Evolutionary conservation across 2,329 filamentous ascomycete species (phyloP).

Genomic region (Fusarium anthophilum): DNA sequence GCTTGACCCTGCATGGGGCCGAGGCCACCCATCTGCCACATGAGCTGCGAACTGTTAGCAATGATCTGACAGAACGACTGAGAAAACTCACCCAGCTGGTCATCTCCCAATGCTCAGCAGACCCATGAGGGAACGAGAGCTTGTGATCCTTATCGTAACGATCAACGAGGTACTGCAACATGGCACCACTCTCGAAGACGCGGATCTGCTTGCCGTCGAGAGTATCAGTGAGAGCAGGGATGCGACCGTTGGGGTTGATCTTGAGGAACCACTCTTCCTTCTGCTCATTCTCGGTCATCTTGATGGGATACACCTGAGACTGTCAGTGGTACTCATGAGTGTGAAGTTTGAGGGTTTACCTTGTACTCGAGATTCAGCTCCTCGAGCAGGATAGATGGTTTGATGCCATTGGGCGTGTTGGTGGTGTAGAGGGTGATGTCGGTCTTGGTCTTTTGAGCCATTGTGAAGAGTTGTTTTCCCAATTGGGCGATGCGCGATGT

Average conservation of each 20-base stretch:
- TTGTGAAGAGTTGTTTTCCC: constrained; percentile 42
- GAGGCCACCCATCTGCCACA: constrained; percentile 82
- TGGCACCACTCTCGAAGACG: constrained; percentile 85
- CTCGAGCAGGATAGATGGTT: constrained; percentile 86
- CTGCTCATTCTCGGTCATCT: constrained; percentile 79
- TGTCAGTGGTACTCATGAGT: neutral
- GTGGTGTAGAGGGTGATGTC: constrained; percentile 85
- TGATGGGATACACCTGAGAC: constrained; percentile 65
- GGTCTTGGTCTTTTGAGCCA: constrained; percentile 52
- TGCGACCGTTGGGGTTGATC: constrained; percentile 94
- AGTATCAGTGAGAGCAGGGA: constrained; percentile 85
- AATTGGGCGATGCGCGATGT: constrained; percentile 41
- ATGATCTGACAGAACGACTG: neutral
- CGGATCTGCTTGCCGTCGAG: constrained; percentile 79
- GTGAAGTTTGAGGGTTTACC: constrained; percentile 47
- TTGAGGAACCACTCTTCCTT: constrained; percentile 88
- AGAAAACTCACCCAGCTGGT: constrained; percentile 73
- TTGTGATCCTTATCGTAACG: constrained; percentile 85
- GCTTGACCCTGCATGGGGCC: constrained; percentile 85
- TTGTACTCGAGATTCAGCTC: constrained; percentile 87
- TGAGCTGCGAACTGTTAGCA: constrained; percentile 53
- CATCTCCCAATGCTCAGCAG: constrained; percentile 79
- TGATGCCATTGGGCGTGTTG: constrained; percentile 89
- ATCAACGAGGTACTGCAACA: constrained; percentile 85
- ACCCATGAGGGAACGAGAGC: constrained; percentile 78